Conservation (phyloP, 768 basidiomycete species). For the Naganishia friedmannii region DNA sequence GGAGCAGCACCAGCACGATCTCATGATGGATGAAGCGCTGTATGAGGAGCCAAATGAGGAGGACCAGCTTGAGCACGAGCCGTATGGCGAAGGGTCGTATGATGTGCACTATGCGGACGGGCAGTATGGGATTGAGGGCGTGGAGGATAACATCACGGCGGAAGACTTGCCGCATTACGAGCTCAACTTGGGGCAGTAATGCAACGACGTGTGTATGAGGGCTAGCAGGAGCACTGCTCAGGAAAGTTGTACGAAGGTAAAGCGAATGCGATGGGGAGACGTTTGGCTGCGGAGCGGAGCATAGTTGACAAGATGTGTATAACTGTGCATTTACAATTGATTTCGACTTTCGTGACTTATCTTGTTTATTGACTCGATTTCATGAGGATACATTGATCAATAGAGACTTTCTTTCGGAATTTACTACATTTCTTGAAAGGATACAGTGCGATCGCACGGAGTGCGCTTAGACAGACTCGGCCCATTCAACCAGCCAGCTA, state of each 20-base stretch:
- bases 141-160: not conserved
- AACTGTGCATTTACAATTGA: too few species aligned
- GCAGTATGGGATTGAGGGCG: not conserved
- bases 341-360: not conserved
- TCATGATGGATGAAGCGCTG: conserved; percentile 8
- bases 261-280: too few species aligned
- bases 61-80: not conserved
- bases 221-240: too few species aligned
- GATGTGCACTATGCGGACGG: conserved; percentile 5
- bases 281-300: too few species aligned
- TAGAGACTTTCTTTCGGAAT: not conserved
- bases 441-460: not conserved
- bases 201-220: not conserved
- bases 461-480: conserved; percentile 6
- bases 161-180: conserved; percentile 17
- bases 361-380: not conserved
- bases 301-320: too few species aligned
- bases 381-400: not conserved
- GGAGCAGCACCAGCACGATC: conserved; percentile 6
- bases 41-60: not conserved
- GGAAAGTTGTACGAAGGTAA: too few species aligned
- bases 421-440: conserved; percentile 2
- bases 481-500: conserved; percentile 34
- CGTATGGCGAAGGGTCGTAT: not conserved
- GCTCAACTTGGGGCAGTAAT: conserved; percentile 3